These are phyloP conservation scores for Periconia digitata DNA, from an alignment of 2,329 filamentous ascomycete species.

Conservation along the genomic window DNA sequence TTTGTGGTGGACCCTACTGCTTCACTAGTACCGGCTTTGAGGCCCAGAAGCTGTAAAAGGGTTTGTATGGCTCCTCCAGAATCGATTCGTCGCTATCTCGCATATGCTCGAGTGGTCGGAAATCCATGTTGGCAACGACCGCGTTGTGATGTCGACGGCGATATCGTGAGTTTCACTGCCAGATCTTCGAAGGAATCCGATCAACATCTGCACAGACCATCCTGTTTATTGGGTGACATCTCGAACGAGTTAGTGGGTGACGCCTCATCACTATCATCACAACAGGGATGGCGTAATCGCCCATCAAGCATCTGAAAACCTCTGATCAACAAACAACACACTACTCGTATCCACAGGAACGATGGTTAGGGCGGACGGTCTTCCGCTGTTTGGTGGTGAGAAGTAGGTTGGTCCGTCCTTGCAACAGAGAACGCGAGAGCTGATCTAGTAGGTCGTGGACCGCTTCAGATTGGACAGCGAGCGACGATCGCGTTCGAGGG, in stretches of 20 bases:
- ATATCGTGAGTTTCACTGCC: too few relatives aligned
- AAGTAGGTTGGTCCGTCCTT: conserved; percentile 17
- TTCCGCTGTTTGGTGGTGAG: conserved; percentile 33
- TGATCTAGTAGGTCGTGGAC: conserved; percentile 57
- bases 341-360: neutral
- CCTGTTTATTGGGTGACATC: too few relatives aligned
- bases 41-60: conserved; percentile 54
- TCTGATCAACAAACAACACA: neutral
- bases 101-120: conserved; percentile 29
- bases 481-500: conserved; percentile 76
- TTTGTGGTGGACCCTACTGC: conserved; percentile 29
- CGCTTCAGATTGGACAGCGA: conserved; percentile 64
- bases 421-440: conserved; percentile 4
- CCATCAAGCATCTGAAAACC: neutral
- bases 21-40: conserved; percentile 51
- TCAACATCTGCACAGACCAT: too few relatives aligned
- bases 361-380: conserved; percentile 23
- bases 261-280: too few relatives aligned
- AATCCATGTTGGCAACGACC: conserved; percentile 40
- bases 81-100: conserved; percentile 32
- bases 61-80: conserved; percentile 48
- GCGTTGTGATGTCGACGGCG: too few relatives aligned
- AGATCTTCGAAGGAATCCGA: too few relatives aligned
- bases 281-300: neutral
- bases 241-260: too few relatives aligned